These are phyloP conservation scores for Arthromyces matolae DNA, from an alignment of 768 basidiomycete species.

Conservation along the genomic window DNA sequence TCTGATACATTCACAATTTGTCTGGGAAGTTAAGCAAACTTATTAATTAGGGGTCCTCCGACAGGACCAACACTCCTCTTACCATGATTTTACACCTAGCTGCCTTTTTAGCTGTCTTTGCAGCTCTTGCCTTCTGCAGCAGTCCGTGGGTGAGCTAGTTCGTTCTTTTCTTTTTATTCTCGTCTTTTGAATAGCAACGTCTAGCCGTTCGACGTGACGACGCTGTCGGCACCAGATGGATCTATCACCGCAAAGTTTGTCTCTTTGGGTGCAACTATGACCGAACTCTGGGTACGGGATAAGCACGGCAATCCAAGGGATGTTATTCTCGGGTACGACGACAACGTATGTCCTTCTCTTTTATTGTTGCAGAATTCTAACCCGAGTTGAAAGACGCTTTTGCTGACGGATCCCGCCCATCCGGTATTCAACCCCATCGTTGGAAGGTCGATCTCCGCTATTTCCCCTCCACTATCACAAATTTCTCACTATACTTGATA, in stretches of 20 bases:
- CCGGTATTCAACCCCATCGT: conserved; percentile 43
- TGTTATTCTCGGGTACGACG: conserved; percentile 57
- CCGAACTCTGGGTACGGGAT: conserved; percentile 54
- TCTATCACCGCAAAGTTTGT: conserved; percentile 59
- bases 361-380: too few species aligned
- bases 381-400: too few species aligned
- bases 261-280: conserved; percentile 52
- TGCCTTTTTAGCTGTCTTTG: neutral
- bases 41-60: too few species aligned
- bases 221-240: conserved; percentile 47
- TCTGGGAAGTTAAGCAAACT: too few species aligned
- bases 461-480: neutral
- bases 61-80: too few species aligned
- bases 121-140: conserved; percentile 2
- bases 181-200: neutral
- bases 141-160: conserved; percentile 11
- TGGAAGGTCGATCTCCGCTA: conserved; percentile 24
- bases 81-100: neutral
- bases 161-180: too few species aligned
- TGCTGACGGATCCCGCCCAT: conserved; percentile 43
- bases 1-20: too few species aligned
- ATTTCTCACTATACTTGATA: conserved; percentile 8
- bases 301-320: conserved; percentile 44
- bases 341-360: conserved; percentile 34
- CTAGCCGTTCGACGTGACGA: conserved; percentile 47